Base-by-base conservation (phyloP, 805 yeast species). In the Helenozyma baotianmanensis region DNA sequence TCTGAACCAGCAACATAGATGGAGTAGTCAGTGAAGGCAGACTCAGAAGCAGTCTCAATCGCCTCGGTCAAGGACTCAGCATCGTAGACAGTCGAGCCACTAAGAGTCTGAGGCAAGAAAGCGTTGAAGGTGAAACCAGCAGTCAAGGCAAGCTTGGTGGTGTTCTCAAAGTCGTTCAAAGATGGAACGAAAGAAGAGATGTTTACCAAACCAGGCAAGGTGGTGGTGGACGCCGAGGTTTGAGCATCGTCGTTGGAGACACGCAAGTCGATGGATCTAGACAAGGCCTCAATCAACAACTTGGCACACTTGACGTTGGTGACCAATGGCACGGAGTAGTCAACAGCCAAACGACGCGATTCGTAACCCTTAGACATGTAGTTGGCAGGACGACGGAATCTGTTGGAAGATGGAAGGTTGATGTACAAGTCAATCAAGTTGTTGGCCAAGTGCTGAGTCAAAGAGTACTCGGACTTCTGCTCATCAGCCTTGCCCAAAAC, bases 301-400 rank as follows among this genome's bases (percentile, higher is more conserved):
- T 92, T 92, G 42, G 99, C 99, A 72, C 89, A 82, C 68, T 92
- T 92, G 48, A 92, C 97, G 57, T 92, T 92, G 45, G 99, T 92
- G 31, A 92, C 96, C 60, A 92, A 74, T 32, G 99, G 99, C 57
- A 92, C 88, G 32, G 97, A 89, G 61, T 85, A 94, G 66, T 92
- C 99, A 47, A 92, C 97, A 48, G 99, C 98, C 97, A 92, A 85
- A 73, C 99, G 92, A 75, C 99, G 94, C 28, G 97, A 86, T 63
- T 78, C 80, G 74, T 92, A 92, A 60, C 99, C 99, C 69, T 85
- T 88, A 18, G 96, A 86, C 74, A 92, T 87, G 68, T 92, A 92
- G 42, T 90, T 83, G 35, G 99, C 97, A 41, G 99, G 99, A 66
- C 99, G 86, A 62, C 99, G 84, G 80, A 86, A 92, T 59, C 96